Percentiles rank a stretch among this genome's conserved stretches.
phyloP scores from a whole-genome alignment of 2,329 filamentous ascomycete genomes.

The Sporothrix globosa region DNA sequence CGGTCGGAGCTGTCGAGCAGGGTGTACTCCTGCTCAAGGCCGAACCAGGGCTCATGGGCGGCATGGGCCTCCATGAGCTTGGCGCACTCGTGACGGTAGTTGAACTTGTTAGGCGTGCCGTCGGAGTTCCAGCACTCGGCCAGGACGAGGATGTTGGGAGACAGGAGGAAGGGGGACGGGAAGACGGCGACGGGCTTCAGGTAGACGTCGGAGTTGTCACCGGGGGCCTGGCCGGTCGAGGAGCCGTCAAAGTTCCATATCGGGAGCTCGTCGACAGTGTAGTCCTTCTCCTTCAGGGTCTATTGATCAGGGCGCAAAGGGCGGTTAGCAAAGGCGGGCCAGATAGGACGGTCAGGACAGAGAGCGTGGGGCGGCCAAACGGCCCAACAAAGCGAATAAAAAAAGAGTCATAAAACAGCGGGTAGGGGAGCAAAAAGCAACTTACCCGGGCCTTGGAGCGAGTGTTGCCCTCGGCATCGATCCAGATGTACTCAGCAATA shows the following conservation, averaged over 20 bases:
- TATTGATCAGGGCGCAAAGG: conserved; percentile 21
- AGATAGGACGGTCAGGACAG: not conserved
- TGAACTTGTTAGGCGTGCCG: conserved; percentile 96
- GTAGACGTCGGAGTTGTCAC: conserved; percentile 75
- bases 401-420: conserved; percentile 21
- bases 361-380: conserved; percentile 21
- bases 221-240: conserved; percentile 74
- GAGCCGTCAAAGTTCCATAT: conserved; percentile 82
- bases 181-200: conserved; percentile 55
- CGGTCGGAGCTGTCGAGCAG: conserved; percentile 82
- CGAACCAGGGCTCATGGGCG: conserved; percentile 90
- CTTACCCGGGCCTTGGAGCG: conserved; percentile 97
- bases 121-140: conserved; percentile 93
- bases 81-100: conserved; percentile 89
- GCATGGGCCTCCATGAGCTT: conserved; percentile 88
- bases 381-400: conserved; percentile 31
- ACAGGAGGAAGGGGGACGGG: conserved; percentile 78
- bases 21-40: conserved; percentile 97
- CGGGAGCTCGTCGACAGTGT: conserved; percentile 60
- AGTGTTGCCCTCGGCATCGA: conserved; percentile 78
- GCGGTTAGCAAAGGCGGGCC: conserved; percentile 12
- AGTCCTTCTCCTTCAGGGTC: conserved; percentile 38
- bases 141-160: conserved; percentile 86
- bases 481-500: conserved; percentile 74
- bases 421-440: conserved; percentile 38